Percentiles rank a stretch among this genome's conserved stretches.
phyloP scores from a whole-genome alignment of 1,284 basidiomycete species.

The Trichosporon sp. region DNA sequence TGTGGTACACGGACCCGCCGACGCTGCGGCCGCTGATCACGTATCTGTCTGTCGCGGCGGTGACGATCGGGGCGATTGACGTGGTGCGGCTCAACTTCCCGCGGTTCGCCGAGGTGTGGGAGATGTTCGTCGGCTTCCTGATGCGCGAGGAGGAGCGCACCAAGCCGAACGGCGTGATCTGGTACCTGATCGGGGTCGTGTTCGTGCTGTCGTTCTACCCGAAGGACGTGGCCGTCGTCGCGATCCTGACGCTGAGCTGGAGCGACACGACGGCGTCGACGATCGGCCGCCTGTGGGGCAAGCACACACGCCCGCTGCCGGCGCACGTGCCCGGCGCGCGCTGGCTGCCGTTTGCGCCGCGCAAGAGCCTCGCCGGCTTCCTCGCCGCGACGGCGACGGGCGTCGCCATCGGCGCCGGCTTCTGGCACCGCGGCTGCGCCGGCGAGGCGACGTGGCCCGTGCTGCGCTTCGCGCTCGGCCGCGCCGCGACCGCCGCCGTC shows the following conservation, averaged over 20 bases:
- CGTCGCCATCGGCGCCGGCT: constrained; percentile 64
- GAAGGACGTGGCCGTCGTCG: constrained; percentile 77
- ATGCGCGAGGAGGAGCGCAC: constrained; percentile 92
- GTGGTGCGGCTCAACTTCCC: constrained; percentile 68
- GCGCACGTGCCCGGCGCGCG: constrained; percentile 50
- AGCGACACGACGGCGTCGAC: constrained; percentile 94
- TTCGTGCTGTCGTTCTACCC: constrained; percentile 75
- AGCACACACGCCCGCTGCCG: constrained; percentile 70
- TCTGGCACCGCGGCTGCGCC: constrained; percentile 63
- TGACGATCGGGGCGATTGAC: constrained; percentile 70
- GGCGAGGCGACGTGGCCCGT: constrained; percentile 49
- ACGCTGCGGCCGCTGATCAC: constrained; percentile 57
- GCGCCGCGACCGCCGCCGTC: constrained; percentile 59
- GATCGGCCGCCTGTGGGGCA: constrained; percentile 79
- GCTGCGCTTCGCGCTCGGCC: constrained; percentile 48
- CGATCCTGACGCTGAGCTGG: constrained; percentile 93
- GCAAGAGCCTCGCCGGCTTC: constrained; percentile 73
- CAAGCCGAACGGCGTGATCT: constrained; percentile 81
- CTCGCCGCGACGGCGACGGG: constrained; percentile 76
- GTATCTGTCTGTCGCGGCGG: constrained; percentile 63
- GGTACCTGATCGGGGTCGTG: constrained; percentile 90
- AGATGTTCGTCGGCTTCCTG: constrained; percentile 72
- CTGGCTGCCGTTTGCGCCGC: constrained; percentile 41
- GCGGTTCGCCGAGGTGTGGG: constrained; percentile 70
- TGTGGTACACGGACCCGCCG: constrained; percentile 53